Evolutionary conservation across 2,329 filamentous ascomycete genomes (phyloP), one percentile per base, ranked within the genome.

Genomic region (Venturia effusa): DNA sequence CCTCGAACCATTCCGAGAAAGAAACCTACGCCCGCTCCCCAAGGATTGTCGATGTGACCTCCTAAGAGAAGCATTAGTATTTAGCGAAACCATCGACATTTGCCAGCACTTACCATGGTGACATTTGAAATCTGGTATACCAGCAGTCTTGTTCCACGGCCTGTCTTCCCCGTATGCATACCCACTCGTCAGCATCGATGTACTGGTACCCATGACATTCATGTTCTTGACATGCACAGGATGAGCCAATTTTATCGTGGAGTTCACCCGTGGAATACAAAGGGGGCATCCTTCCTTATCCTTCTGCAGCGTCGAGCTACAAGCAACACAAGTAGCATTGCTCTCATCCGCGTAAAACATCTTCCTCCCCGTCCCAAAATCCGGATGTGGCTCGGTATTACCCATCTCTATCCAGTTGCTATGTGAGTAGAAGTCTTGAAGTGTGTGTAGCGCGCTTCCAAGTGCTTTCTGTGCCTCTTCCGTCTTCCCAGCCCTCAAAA

Each of bases 361-460:
- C 19, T 57, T 57, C 51, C 51, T 57, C 13, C 51, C 51, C 19
- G 51, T 57, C 15, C 51, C 51, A 15, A 57, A 57, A 57, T 57
- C 51, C 30, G 51, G 51, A 57, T 57, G 51, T 57, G 51, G 51
- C 27, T 17, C 51, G 3, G 30, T 57, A 13, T 60, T 60, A 3
- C 40, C 40, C 59, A 60, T 60, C 30, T 60, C 59, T 27, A 60
- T 60, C 59, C 59, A 60, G 17, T 60, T 60, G 15, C 37, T 40
- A 24, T 60, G 59, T 17, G 59, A 40, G n/a, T 60, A 60, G 37
- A 60, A 60, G 10, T 60, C 59, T 22, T 60, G 59, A 7, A 60
- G 37, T 24, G 59, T 40, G 40, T 60, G 59, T 13, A 60, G 34
- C 6, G 59, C 59, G 19, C 59, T 60, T 27, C 59, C 59, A 8